Base-by-base conservation (phyloP, 1,139 yeast species). In the Suhomyces chickasaworum region DNA sequence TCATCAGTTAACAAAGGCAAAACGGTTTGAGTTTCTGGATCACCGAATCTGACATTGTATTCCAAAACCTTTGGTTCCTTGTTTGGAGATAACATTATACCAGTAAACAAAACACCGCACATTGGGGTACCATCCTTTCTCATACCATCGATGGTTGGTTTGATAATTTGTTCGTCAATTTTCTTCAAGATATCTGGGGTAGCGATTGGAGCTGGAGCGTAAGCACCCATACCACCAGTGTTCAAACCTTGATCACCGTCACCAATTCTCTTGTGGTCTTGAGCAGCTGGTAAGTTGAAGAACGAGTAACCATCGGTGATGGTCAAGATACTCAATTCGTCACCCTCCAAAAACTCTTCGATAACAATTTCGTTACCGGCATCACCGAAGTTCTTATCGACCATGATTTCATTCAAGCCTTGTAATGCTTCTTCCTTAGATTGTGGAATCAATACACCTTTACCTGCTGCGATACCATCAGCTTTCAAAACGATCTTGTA, bases 171-270 rank as follows among this genome's bases (percentile, higher is more conserved):
- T 44, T 75, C 74, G 61, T 90, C 83, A 60, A 95, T 90, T 65
- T 83, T 76, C 49, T 77, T 71, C 58, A 90, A 71, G 30, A 93
- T 67, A 31, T 78, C 77, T 4, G 88, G 83, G 23, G 93, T 84
- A 18, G 88, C 93, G 51, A 91, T 79, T 45, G 99, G 99, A 7
- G 98, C 96, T 40, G 99, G 99, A 4, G 98, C 95, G 63, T 95
- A 95, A 15, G 99, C 96, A 53, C 99, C 99, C 99, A 95, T 95
- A 53, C 99, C 99, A 55, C 99, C 99, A 43, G 99, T 95, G 73
- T 95, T 95, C 54, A 91, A 78, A 31, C 99, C 99, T 42, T 83
- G 74, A 65, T 95, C 99, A 50, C 91, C 93, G 60, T 95, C 90
- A 47, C 96, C 95, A 58, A 87, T 80, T 68, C 99, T 85, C 74